Conservation (phyloP, 306 rosid species). For the Acacia acuminata region DNA sequence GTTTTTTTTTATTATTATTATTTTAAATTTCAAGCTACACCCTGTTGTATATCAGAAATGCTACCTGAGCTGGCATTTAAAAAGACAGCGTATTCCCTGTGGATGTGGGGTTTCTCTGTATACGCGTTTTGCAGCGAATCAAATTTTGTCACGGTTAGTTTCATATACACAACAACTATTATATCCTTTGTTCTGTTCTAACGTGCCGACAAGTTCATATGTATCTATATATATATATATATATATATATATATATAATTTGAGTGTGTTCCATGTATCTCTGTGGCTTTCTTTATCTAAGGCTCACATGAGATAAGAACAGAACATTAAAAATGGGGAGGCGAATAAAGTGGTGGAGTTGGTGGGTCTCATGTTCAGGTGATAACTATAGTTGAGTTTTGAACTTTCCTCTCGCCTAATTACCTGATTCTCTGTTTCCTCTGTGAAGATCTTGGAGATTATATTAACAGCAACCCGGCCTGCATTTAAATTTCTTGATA, state of each 20-base stretch:
- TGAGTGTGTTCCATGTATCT: not conserved
- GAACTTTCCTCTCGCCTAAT: conserved; percentile 13
- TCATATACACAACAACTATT: conserved; percentile 24
- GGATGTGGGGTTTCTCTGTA: conserved; percentile 18
- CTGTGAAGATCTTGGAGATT: conserved; percentile 3
- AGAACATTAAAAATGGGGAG: conserved; percentile 19
- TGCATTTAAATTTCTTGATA: not conserved
- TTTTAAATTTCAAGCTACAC: not conserved
- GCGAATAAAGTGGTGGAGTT: not conserved
- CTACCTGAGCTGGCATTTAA: conserved; percentile 40
- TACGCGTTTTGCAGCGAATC: conserved; percentile 46
- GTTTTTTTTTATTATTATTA: not conserved
- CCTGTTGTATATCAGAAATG: conserved; percentile 20
- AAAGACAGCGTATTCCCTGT: conserved; percentile 21
- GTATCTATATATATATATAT: not conserved
- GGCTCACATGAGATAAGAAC: conserved; percentile 33
- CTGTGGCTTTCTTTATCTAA: conserved; percentile 14
- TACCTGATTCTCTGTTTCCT: not conserved
- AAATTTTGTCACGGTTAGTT: conserved; percentile 42
- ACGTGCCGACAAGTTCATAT: conserved; percentile 49
- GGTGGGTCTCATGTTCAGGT: conserved; percentile 40
- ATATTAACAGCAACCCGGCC: conserved; percentile 20
- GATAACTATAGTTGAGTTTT: conserved; percentile 16
- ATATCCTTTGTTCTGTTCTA: conserved; percentile 43
- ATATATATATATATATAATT: not conserved